Base-by-base conservation (phyloP, 2,329 filamentous ascomycete genomes). In the Fusarium luffae region DNA sequence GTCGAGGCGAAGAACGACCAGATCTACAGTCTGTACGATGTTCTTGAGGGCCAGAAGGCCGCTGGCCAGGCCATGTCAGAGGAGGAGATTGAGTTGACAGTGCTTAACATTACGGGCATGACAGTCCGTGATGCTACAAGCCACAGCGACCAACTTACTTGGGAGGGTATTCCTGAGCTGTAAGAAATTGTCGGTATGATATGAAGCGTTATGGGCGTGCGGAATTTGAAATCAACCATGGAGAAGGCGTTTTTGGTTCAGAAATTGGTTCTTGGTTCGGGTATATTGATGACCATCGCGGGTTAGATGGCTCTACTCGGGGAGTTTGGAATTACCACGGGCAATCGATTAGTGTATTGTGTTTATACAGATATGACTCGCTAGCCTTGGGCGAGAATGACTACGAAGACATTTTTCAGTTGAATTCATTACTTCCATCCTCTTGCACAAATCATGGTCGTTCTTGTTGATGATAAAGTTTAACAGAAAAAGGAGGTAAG, bases 21-120 rank as follows among this genome's bases (percentile, higher is more conserved):
- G 78, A 90, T 97, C 43, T 97, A 97, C 80, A 87, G 88, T 43
- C 83, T 97, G 16, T 93, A 94, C 73, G 93, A 97, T 77, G 93
- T 96, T 2, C 84, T 96, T 1, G 93, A 95, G 79, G 92, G 91
- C 8, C 92, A 94, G 77, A 93, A 92, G 81, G 84, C 84, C 34
- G 85, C 85, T 4, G 89, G 89, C 0, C 86, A 88, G 74, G 84
- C 86, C 68, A 90, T 92, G 85, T 86, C 83, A 2, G 85, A 88
- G 70, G 85, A 88, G 21, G 86, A 89, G 73, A 82, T 90, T 44
- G 89, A 92, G 73, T 83, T 89, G 73, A 92, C 90, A 1, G 83
- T 92, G 14, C 79, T 84, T 54, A 87, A 84, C 75, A 86, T 88
- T 32, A 83, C 82, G 11, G 82, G 82, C 70, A 79, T 84, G 78